Evolutionary conservation across 2,329 filamentous ascomycete genomes (phyloP), one percentile per base, ranked within the genome.

Genomic region (Verticillium albo-atrum): DNA sequence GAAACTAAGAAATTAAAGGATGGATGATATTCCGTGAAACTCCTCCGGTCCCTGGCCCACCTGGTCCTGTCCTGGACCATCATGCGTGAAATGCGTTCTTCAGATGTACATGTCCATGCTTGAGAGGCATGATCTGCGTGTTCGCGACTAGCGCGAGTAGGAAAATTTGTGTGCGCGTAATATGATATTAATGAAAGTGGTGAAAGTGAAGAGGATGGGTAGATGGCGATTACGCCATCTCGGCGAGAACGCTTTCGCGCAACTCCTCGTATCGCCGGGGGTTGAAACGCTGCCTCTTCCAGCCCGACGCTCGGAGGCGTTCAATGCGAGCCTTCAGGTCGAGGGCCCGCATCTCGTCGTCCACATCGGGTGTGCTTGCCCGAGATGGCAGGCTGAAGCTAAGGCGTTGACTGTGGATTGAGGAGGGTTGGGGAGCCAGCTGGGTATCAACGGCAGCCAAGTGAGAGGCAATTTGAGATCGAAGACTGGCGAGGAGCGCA

Each of bases 221-320:
- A 12, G n/a, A 10, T 23, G 20, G 42, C 42, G 20, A 12, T 26
- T 23, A 50, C 6, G 42, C 20, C 50, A 86, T 70, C 65, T 86
- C 84, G 2, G 78, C 77, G 58, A 86, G 70, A 42, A 78, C 82
- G 56, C 72, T 75, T 64, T 82, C 80, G 15, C 81, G 73, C 9
- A 86, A 72, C 23, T 76, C 75, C 67, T 83, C 79, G 66, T 87
- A 86, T 37, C 80, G 75, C 52, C 72, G 69, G 6, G 73, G 71
- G 62, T 87, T 79, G 63, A 87, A 87, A 25, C 83, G 78, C 64
- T 79, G 79, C 28, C 84, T 73, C 66, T 77, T 77, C 83, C 84
- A 86, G 2, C 82, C 82, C 55, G 66, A 75, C n/a, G 77, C 77
- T 23, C 82, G 78, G 12, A 87, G 71, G 10, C 79, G 75, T 70